phyloP scores from a whole-genome alignment of 306 rosid species.

The Cucumis melo region DNA sequence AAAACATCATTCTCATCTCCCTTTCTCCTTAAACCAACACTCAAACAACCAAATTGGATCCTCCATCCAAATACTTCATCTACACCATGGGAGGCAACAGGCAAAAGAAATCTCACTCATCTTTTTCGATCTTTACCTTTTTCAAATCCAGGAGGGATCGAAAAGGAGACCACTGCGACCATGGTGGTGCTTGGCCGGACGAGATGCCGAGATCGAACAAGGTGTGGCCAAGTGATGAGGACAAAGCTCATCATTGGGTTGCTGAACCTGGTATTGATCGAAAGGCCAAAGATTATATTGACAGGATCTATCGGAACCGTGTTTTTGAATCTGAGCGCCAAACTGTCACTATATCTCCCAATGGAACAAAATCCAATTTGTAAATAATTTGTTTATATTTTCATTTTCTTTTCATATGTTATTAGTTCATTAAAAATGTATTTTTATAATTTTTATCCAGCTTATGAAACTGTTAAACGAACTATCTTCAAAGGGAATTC shows the following conservation, averaged over 20 bases:
- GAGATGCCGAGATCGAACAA: constrained; percentile 19
- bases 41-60: neutral
- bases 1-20: neutral
- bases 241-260: neutral
- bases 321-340: neutral
- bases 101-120: neutral
- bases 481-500: too few relatives aligned
- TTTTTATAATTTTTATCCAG: too few relatives aligned
- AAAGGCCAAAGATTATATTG: neutral
- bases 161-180: constrained; percentile 1
- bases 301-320: neutral
- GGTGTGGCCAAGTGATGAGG: constrained; percentile 33
- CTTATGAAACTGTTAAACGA: too few relatives aligned
- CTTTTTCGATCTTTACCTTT: constrained; percentile 43
- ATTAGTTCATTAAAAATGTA: too few relatives aligned
- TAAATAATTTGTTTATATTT: neutral
- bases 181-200: constrained; percentile 4
- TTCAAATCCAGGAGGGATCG: constrained; percentile 29
- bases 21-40: neutral
- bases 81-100: neutral
- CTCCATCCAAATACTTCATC: neutral
- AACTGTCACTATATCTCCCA: neutral
- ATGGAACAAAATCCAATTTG: neutral
- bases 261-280: neutral
- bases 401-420: too few relatives aligned